Evolutionary conservation across 768 basidiomycete genomes (phyloP), one percentile per base, ranked within the genome.

Genomic region (Podaxis sp.): DNA sequence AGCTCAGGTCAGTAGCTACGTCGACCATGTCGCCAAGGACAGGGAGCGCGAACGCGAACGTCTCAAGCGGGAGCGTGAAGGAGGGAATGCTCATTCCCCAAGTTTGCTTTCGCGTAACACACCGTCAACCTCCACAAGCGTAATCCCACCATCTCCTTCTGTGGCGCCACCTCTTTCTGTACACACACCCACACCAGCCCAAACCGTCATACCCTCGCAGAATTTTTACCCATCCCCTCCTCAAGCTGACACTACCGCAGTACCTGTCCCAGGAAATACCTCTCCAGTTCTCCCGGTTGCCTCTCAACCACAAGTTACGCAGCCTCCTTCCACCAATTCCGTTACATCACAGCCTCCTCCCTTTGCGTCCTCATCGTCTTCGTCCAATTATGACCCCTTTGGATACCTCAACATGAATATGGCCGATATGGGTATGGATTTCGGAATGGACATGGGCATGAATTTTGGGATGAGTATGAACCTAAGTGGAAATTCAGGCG

Each of bases 41-140:
- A 79, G 93, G 17, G 93, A 94, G 64, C 79, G 80, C 61, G 92
- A 95, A 71, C 80, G 90, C 5, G 91, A 93, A 66, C 80, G 90
- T 28, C 79, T 92, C 52, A 85, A 86, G 67, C 77, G 82, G 52
- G 90, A 89, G 71, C 77, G 88, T 19, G 88, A 91, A 68, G 79
- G 74, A 40, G 79, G 73, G 2, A 59, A 65, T 19, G 44, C 44
- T 33, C 68, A 72, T 26, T 78, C 79, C 1, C 79, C 79, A 7
- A 75, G 72, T 52, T 66, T 77, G 62, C 54, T 66, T 8, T 71
- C 76, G 44, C 67, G 73, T 38, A 66, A 68, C 19, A 68, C 71
- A 4, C 68, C 72, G 30, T 56, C 61, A 17, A 51, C 58, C 12
- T 46, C 58, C 39, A 8, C 48, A 15, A 24, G 11, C 11, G 36